Evolutionary conservation across 495 filamentous ascomycete species (phyloP), one percentile per base, ranked within the genome.

Genomic region (Xylaria castorea): DNA sequence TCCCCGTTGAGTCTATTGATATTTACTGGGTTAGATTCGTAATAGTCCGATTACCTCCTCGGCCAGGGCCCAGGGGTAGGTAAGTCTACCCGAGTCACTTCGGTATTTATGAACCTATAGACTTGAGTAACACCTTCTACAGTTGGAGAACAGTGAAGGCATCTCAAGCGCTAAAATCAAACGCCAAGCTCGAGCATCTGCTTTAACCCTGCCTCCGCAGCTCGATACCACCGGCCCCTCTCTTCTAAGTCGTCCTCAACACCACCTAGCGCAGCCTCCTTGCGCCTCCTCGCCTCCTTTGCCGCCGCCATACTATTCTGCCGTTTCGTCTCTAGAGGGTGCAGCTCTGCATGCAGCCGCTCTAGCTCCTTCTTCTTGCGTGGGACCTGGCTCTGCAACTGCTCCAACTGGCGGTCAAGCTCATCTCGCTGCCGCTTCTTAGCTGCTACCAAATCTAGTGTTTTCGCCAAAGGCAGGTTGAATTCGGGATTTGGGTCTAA

Each of bases 221-320:
- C 90, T 72, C 89, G 88, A 77, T 92, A 91, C 94, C 94, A 97
- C 76, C 93, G 83, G 20, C 93, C 94, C 80, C 89, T 88, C 80
- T 93, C 91, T 77, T 97, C 93, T 30, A 97, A 79, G 67, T 95
- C 93, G 79, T 96, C 93, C 66, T 89, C 91, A 38, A 91, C 87
- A 0, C 91, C 90, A 60, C 90, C 84, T 36, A 83, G 80, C 22
- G 86, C 90, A 44, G 90, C 86, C 76, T 93, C 91, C 80, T 91
- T 93, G 80, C 92, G 91, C 75, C 92, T 86, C 76, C 89, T 87
- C 5, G 94, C 95, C 78, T 99, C 95, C 70, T 85, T 88, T 22
- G 94, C 95, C 61, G 92, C 91, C 55, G 86, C 81, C 66, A 89
- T 87, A 61, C 88, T 89, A 46, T 90, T 91, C 53, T 87, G 83